phyloP scores from a whole-genome alignment of 768 basidiomycete genomes.

The Lactifluus hygrophoroides region DNA sequence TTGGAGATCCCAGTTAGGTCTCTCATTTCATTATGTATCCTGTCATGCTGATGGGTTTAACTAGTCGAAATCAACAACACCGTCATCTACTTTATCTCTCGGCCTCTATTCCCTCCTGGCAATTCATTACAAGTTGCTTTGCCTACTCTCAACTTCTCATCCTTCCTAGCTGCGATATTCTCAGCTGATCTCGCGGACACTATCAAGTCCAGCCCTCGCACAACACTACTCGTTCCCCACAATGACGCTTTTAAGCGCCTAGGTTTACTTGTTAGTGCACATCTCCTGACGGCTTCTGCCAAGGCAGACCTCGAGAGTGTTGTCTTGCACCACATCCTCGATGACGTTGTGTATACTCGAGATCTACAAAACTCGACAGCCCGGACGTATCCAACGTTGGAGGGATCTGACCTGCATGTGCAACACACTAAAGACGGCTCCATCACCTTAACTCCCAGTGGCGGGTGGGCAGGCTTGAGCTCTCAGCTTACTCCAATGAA shows the following conservation, averaged over 20 bases:
- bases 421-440: conserved; percentile 44
- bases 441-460: conserved; percentile 51
- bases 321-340: conserved; percentile 79
- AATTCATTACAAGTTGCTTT: conserved; percentile 76
- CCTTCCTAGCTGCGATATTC: conserved; percentile 85
- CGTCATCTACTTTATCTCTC: conserved; percentile 83
- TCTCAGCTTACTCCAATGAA: conserved; percentile 51
- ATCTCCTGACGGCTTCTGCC: conserved; percentile 72
- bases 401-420: conserved; percentile 75
- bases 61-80: conserved; percentile 69
- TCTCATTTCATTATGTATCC: not conserved
- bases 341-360: conserved; percentile 63
- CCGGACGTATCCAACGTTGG: conserved; percentile 70
- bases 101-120: conserved; percentile 72
- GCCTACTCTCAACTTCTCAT: conserved; percentile 76
- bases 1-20: conserved; percentile 65
- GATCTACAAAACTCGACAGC: conserved; percentile 55
- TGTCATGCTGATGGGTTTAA: not conserved
- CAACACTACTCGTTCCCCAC: conserved; percentile 78
- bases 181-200: conserved; percentile 74
- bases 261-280: conserved; percentile 75
- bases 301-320: conserved; percentile 77
- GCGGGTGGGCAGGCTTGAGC: conserved; percentile 70
- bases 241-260: conserved; percentile 86
- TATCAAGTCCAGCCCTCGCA: conserved; percentile 54